phyloP scores from a whole-genome alignment of 331 rosid genomes.

The Phaseolus coccineus region DNA sequence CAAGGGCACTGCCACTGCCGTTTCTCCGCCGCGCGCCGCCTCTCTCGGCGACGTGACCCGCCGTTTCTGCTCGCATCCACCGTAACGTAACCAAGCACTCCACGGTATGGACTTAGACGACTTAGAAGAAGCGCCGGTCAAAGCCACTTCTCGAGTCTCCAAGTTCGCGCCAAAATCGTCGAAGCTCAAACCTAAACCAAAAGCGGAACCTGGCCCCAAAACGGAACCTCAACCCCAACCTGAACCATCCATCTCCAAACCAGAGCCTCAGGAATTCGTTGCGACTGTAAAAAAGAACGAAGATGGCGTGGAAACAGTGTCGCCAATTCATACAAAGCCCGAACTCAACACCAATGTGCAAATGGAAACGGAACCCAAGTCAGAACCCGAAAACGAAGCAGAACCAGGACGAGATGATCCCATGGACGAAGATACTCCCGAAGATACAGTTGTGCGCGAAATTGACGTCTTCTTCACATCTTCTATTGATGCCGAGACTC shows the following conservation, averaged over 20 bases:
- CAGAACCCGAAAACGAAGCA: conserved; percentile 47
- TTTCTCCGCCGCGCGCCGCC: not conserved
- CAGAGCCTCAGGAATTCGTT: conserved; percentile 52
- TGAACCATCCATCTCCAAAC: conserved; percentile 31
- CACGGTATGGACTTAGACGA: conserved; percentile 75
- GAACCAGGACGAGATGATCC: conserved; percentile 46
- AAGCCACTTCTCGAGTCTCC: conserved; percentile 59
- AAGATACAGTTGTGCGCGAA: conserved; percentile 80
- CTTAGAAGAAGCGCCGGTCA: conserved; percentile 56
- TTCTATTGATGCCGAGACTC: conserved; percentile 52
- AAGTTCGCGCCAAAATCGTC: conserved; percentile 74
- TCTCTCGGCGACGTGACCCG: not conserved
- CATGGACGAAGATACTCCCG: conserved; percentile 62
- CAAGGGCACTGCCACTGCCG: too few relatives aligned
- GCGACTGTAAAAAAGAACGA: conserved; percentile 43
- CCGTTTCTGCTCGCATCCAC: not conserved
- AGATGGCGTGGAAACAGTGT: conserved; percentile 29
- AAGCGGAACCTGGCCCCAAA: conserved; percentile 48
- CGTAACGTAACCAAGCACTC: not conserved
- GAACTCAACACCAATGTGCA: conserved; percentile 53
- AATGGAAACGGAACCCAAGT: conserved; percentile 52
- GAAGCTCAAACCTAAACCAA: conserved; percentile 64
- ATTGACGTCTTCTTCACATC: conserved; percentile 82
- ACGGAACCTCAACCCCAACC: conserved; percentile 49
- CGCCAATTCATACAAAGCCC: conserved; percentile 17